Conservation (phyloP, 164 flowering plant genomes). For the Dillenia suffruticosa region DNA sequence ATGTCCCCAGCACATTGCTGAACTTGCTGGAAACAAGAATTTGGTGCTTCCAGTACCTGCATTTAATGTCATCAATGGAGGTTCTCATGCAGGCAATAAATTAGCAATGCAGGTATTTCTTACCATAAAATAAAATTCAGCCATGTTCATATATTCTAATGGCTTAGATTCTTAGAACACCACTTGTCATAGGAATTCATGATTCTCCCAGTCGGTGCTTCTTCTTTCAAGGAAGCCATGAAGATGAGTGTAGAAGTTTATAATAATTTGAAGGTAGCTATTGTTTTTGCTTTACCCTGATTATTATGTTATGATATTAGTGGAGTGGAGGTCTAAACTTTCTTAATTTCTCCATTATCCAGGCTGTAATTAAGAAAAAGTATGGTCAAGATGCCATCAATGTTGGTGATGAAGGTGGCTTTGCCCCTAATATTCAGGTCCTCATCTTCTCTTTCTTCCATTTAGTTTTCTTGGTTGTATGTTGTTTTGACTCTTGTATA, state of each 20-base stretch:
- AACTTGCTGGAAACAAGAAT: conserved; percentile 41
- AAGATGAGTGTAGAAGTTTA: conserved; percentile 53
- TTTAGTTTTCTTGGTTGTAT: not conserved
- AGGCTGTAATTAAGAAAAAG: conserved; percentile 46
- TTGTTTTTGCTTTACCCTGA: not conserved
- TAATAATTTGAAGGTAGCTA: conserved; percentile 33
- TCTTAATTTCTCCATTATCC: conserved; percentile 3
- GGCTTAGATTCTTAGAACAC: too few relatives aligned
- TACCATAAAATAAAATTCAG: not conserved
- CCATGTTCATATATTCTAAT: not conserved
- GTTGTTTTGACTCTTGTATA: not conserved
- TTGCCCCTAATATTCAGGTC: conserved; percentile 51
- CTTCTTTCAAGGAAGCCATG: conserved; percentile 46
- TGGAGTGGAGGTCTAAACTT: too few relatives aligned
- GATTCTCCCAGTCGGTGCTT: conserved; percentile 50
- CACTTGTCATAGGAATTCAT: conserved; percentile 31
- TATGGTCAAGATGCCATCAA: conserved; percentile 48
- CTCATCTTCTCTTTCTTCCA: not conserved
- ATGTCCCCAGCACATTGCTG: conserved; percentile 35
- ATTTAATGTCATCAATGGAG: conserved; percentile 49
- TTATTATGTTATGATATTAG: not conserved
- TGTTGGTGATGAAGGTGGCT: conserved; percentile 52
- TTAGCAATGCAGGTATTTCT: conserved; percentile 38
- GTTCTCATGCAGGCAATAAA: conserved; percentile 50
- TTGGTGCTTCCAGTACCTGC: conserved; percentile 51